Evolutionary conservation across 371 early-diverging fungal genomes (phyloP).

Genomic region (Mucor velutinosus): DNA sequence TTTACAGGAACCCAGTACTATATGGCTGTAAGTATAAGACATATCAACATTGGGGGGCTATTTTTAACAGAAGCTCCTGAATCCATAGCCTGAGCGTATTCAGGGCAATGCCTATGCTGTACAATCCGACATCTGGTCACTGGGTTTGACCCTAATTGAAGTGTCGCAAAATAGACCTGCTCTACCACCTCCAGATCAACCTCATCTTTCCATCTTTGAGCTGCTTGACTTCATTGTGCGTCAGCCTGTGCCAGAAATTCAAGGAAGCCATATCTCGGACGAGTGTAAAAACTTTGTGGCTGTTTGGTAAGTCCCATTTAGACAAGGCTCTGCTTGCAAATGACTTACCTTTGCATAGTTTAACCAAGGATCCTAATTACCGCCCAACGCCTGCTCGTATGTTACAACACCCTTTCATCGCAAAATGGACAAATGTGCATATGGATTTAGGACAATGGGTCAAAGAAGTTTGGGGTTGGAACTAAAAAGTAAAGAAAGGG

Average conservation of each 20-base stretch:
- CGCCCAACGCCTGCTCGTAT: constrained; percentile 82
- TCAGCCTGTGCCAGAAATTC: constrained; percentile 81
- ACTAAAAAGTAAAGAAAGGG: not conserved
- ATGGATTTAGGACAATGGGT: constrained; percentile 56
- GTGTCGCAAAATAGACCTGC: constrained; percentile 91
- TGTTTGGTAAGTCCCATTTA: constrained; percentile 34
- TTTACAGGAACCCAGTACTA: constrained; percentile 96
- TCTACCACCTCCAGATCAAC: constrained; percentile 70
- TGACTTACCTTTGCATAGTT: constrained; percentile 38
- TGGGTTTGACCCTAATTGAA: constrained; percentile 93
- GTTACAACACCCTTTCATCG: constrained; percentile 67
- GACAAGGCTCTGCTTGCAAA: not conserved
- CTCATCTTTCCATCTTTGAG: constrained; percentile 83
- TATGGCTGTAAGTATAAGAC: constrained; percentile 80
- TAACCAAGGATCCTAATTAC: constrained; percentile 77
- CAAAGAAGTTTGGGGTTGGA: constrained; percentile 62
- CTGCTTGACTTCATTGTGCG: constrained; percentile 89
- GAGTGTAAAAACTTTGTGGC: constrained; percentile 83
- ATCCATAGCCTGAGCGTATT: constrained; percentile 91
- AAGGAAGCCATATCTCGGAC: constrained; percentile 56
- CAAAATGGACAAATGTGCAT: constrained; percentile 49
- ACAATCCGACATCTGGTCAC: constrained; percentile 94
- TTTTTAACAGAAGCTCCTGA: not conserved
- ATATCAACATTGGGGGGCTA: not conserved
- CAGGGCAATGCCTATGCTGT: constrained; percentile 89